A percentile compares a stretch with the other conserved stretches of the same genome.
Conservation (phyloP, 768 basidiomycete genomes). For the Termitomyces sp. region DNA sequence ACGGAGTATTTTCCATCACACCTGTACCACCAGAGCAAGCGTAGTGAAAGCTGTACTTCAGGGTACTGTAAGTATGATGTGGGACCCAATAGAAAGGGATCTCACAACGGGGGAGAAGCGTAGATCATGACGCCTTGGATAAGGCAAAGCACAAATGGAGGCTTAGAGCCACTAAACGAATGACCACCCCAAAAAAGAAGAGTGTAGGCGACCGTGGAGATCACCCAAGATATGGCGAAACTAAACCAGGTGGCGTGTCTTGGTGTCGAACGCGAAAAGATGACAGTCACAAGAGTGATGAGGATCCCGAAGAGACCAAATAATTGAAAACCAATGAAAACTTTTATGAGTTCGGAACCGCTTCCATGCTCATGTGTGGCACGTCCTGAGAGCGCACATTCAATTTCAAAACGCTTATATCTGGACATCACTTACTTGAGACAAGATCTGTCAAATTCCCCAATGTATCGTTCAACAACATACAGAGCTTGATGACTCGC, state of each 20-base stretch:
- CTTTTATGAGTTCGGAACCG: background rate
- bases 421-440: background rate
- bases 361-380: background rate
- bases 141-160: constrained; percentile 4
- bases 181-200: constrained; percentile 25
- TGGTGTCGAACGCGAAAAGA: constrained; percentile 6
- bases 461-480: background rate
- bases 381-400: background rate
- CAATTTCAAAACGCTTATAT: background rate
- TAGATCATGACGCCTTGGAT: background rate
- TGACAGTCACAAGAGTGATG: background rate
- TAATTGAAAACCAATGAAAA: constrained; percentile 1
- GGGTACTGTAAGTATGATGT: background rate
- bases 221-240: constrained; percentile 29
- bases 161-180: background rate
- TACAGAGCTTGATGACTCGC: background rate
- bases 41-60: background rate
- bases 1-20: background rate
- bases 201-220: constrained; percentile 27
- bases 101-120: background rate
- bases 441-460: background rate
- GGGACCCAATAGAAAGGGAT: too few species aligned
- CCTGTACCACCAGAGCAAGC: constrained; percentile 1
- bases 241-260: constrained; percentile 31
- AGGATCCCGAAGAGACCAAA: constrained; percentile 1